Percentiles rank a stretch among this genome's conserved stretches.
These are phyloP conservation scores for Sclerotinia trifoliorum DNA, from an alignment of 2,329 filamentous ascomycete genomes.

Conservation along the genomic window DNA sequence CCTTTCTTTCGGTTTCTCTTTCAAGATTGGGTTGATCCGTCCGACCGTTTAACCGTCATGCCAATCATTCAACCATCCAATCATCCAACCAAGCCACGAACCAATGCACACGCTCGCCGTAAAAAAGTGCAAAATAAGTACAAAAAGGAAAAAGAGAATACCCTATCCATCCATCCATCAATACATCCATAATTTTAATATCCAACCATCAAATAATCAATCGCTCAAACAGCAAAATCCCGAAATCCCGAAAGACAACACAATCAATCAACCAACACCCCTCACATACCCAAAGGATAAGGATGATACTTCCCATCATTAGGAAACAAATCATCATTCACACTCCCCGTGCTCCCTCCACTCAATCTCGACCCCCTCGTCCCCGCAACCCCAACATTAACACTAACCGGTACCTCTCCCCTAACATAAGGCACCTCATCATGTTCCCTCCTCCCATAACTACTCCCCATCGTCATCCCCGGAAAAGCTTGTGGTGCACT, in stretches of 20 bases:
- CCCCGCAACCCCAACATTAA: neutral
- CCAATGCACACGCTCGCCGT: neutral
- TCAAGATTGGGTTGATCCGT: neutral
- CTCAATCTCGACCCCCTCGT: neutral
- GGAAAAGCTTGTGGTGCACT: slow-evolving; percentile 17
- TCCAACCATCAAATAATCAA: neutral
- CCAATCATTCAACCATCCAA: neutral
- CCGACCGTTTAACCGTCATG: neutral
- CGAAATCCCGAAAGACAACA: neutral
- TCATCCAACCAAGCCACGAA: neutral
- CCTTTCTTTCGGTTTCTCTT: neutral
- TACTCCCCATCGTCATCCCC: neutral
- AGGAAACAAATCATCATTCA: slow-evolving; percentile 18
- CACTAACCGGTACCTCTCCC: slow-evolving; percentile 7
- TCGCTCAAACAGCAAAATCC: neutral
- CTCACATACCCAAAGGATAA: slow-evolving; percentile 20
- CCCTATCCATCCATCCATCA: too few relatives aligned
- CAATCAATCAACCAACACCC: neutral
- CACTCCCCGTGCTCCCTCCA: slow-evolving; percentile 12
- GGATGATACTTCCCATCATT: slow-evolving; percentile 37
- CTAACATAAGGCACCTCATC: slow-evolving; percentile 18
- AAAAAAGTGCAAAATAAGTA: neutral
- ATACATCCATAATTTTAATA: too few relatives aligned
- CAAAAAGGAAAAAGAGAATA: neutral
- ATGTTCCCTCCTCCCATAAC: neutral